Percentiles rank a stretch among this genome's conserved stretches.
phyloP scores from a whole-genome alignment of 2,329 filamentous ascomycete species.

The Scedosporium apiospermum region DNA sequence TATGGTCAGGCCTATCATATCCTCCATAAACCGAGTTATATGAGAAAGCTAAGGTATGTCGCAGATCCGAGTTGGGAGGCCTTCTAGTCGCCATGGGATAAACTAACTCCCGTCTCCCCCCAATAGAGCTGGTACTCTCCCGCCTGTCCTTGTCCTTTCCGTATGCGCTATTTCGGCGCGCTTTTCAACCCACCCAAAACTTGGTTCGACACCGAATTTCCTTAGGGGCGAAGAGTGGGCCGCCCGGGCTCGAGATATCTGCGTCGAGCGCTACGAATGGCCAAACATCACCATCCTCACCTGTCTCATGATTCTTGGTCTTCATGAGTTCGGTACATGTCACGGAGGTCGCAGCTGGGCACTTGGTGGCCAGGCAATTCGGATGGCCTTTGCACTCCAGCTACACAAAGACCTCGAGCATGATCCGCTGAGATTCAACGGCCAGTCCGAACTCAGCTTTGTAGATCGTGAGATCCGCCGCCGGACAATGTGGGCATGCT shows the following conservation, averaged over 20 bases:
- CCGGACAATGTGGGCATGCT: constrained; percentile 96
- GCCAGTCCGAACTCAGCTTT: constrained; percentile 64
- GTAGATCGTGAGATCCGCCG: constrained; percentile 88
- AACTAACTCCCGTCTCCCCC: background rate
- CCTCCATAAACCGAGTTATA: constrained; percentile 94
- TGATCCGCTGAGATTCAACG: constrained; percentile 59
- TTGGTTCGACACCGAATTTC: constrained; percentile 67
- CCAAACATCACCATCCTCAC: constrained; percentile 95
- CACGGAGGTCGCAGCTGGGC: constrained; percentile 96
- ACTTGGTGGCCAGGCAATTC: constrained; percentile 84
- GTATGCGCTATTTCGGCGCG: constrained; percentile 93
- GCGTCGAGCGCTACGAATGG: constrained; percentile 80
- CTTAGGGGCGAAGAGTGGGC: constrained; percentile 89
- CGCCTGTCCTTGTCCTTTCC: constrained; percentile 84
- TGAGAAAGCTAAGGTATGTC: constrained; percentile 67
- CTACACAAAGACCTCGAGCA: constrained; percentile 84
- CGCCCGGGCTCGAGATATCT: constrained; percentile 74
- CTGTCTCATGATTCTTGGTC: constrained; percentile 74
- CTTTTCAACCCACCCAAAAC: constrained; percentile 80
- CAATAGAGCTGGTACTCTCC: constrained; percentile 61
- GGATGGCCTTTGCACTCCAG: constrained; percentile 95
- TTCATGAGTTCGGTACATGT: constrained; percentile 95
- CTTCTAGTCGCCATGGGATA: background rate
- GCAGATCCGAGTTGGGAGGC: background rate
- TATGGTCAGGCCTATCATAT: constrained; percentile 94